Conservation (phyloP, 1,284 basidiomycete genomes). For the Leccinum insolens region DNA sequence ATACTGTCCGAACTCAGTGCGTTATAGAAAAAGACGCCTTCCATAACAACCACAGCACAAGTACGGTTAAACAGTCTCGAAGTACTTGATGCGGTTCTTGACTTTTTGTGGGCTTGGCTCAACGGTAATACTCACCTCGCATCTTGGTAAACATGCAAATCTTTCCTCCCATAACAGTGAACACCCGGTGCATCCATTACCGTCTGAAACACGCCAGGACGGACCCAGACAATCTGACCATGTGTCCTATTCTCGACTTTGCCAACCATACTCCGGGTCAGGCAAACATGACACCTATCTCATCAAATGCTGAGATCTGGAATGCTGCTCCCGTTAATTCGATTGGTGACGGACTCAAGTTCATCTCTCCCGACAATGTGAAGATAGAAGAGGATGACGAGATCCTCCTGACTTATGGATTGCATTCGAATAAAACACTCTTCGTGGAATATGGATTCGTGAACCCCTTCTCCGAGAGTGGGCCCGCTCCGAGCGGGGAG, state of each 20-base stretch:
- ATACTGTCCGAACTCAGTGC: slow-evolving; percentile 3
- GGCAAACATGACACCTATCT: slow-evolving; percentile 46
- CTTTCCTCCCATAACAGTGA: slow-evolving; percentile 55
- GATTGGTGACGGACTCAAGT: slow-evolving; percentile 50
- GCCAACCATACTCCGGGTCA: slow-evolving; percentile 68
- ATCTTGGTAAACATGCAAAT: slow-evolving; percentile 13
- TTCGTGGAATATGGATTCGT: slow-evolving; percentile 89
- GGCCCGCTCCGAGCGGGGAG: slow-evolving; percentile 46
- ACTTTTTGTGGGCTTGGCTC: slow-evolving; percentile 85
- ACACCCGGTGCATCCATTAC: slow-evolving; percentile 84
- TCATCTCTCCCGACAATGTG: slow-evolving; percentile 52
- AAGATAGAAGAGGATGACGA: slow-evolving; percentile 57
- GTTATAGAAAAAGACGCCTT: slow-evolving; percentile 15
- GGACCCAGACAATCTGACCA: slow-evolving; percentile 75
- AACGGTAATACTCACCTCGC: slow-evolving; percentile 54
- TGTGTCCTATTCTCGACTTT: slow-evolving; percentile 86
- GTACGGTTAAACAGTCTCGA: slow-evolving; percentile 19
- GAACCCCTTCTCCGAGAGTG: slow-evolving; percentile 36
- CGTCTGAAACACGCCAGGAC: slow-evolving; percentile 56
- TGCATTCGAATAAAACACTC: slow-evolving; percentile 71
- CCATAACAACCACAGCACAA: slow-evolving; percentile 1
- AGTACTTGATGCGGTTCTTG: slow-evolving; percentile 7
- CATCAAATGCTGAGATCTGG: slow-evolving; percentile 41
- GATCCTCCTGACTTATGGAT: slow-evolving; percentile 75
- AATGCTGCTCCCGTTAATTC: slow-evolving; percentile 39